Evolutionary conservation across 2,329 filamentous ascomycete species (phyloP).

Genomic region (Metarhizium rileyi): DNA sequence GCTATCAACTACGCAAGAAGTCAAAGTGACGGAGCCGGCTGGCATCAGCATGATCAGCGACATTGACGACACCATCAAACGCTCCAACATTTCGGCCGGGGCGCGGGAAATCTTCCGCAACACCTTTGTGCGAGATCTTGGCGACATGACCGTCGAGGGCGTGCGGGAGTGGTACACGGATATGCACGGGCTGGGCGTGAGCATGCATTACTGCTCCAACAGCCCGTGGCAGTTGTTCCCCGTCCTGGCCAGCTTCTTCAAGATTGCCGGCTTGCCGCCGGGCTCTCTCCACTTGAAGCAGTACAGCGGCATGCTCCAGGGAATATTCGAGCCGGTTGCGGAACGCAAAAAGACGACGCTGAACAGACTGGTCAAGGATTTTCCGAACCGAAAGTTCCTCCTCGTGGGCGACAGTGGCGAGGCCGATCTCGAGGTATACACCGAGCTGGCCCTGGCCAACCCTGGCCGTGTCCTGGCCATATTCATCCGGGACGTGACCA

Average conservation of each 20-base stretch:
- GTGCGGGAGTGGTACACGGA: slow-evolving; percentile 82
- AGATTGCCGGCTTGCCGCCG: slow-evolving; percentile 65
- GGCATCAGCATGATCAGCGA: slow-evolving; percentile 94
- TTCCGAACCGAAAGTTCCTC: slow-evolving; percentile 80
- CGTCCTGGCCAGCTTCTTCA: slow-evolving; percentile 77
- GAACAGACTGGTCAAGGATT: slow-evolving; percentile 77
- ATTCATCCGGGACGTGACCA: slow-evolving; percentile 94
- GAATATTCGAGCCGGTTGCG: slow-evolving; percentile 94
- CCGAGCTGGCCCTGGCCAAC: slow-evolving; percentile 77
- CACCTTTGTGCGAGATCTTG: slow-evolving; percentile 81
- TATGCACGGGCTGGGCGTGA: slow-evolving; percentile 70
- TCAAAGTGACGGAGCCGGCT: slow-evolving; percentile 64
- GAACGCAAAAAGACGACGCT: slow-evolving; percentile 87
- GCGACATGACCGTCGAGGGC: slow-evolving; percentile 73
- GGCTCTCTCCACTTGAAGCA: slow-evolving; percentile 95
- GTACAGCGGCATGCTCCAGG: slow-evolving; percentile 93
- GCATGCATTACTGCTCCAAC: slow-evolving; percentile 97
- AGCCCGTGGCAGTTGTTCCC: slow-evolving; percentile 97
- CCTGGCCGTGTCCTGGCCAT: slow-evolving; percentile 76
- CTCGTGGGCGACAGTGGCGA: slow-evolving; percentile 94
- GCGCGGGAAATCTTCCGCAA: slow-evolving; percentile 94
- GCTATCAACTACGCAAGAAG: slow-evolving; percentile 69
- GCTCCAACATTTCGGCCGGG: slow-evolving; percentile 79
- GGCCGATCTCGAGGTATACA: slow-evolving; percentile 94
- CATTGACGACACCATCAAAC: slow-evolving; percentile 95